These are phyloP conservation scores for Tetrapisispora pingtungensis DNA, from an alignment of 805 yeast species.

Conservation along the genomic window DNA sequence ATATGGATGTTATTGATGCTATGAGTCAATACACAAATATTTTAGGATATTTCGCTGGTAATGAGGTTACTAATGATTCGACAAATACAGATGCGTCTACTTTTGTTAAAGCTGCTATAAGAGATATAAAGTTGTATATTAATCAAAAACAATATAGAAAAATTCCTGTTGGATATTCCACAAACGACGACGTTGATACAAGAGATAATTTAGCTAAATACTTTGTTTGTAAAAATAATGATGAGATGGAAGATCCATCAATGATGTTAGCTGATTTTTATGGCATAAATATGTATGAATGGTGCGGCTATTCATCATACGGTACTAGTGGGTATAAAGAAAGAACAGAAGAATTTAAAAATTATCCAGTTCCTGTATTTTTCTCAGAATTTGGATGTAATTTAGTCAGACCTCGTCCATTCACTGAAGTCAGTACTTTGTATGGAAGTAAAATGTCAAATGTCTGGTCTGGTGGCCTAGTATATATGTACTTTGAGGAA, in stretches of 20 bases:
- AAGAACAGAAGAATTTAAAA: conserved; percentile 50
- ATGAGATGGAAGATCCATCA: conserved; percentile 31
- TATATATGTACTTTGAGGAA: conserved; percentile 75
- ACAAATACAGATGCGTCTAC: conserved; percentile 86
- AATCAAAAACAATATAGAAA: conserved; percentile 46
- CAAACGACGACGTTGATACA: conserved; percentile 79
- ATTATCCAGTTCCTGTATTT: conserved; percentile 63
- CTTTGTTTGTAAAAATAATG: conserved; percentile 48
- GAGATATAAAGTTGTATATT: conserved; percentile 79
- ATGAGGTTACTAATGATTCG: conserved; percentile 83
- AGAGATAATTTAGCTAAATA: conserved; percentile 73
- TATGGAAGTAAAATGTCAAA: conserved; percentile 60
- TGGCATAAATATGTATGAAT: conserved; percentile 80
- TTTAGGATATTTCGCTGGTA: conserved; percentile 94
- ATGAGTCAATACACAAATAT: conserved; percentile 71
- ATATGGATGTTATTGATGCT: conserved; percentile 71
- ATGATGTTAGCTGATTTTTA: conserved; percentile 55
- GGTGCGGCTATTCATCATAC: conserved; percentile 69
- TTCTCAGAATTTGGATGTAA: conserved; percentile 81
- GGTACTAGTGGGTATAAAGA: conserved; percentile 54
- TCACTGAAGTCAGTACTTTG: conserved; percentile 58
- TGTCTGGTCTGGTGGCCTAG: conserved; percentile 82
- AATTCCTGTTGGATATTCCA: conserved; percentile 91
- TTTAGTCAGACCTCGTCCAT: conserved; percentile 52
- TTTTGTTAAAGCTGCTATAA: conserved; percentile 89